phyloP scores from a whole-genome alignment of 352 stramenopile species.

The Pythium sukuiense region DNA sequence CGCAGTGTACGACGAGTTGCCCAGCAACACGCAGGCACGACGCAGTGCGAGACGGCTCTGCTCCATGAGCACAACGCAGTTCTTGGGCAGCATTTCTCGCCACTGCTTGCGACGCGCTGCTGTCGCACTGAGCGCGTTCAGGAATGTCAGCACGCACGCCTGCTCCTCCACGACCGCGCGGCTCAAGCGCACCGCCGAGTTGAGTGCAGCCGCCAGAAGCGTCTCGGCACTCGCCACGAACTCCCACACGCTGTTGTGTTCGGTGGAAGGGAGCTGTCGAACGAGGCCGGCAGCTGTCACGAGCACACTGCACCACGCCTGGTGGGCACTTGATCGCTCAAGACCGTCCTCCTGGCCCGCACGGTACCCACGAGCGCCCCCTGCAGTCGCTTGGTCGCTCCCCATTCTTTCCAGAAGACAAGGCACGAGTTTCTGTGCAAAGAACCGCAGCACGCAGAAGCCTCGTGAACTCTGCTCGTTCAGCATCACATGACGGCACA shows the following conservation, averaged over 20 bases:
- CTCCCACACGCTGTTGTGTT: slow-evolving; percentile 41
- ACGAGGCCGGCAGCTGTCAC: slow-evolving; percentile 26
- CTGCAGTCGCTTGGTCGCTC: slow-evolving; percentile 32
- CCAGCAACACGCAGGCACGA: slow-evolving; percentile 53
- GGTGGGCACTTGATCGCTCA: slow-evolving; percentile 45
- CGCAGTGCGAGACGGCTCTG: slow-evolving; percentile 55
- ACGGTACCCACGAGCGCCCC: slow-evolving; percentile 38
- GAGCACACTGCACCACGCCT: slow-evolving; percentile 63
- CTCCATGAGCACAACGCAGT: slow-evolving; percentile 60
- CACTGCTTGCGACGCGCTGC: slow-evolving; percentile 40
- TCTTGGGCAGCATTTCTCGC: slow-evolving; percentile 56
- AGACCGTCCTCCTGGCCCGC: slow-evolving; percentile 12
- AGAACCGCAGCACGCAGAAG: slow-evolving; percentile 40
- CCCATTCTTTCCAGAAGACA: slow-evolving; percentile 42
- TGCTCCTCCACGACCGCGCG: slow-evolving; percentile 53
- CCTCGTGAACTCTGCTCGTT: slow-evolving; percentile 1
- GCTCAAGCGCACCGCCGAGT: slow-evolving; percentile 37
- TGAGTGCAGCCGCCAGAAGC: slow-evolving; percentile 40
- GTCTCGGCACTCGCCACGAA: slow-evolving; percentile 55
- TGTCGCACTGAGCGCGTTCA: slow-evolving; percentile 45
- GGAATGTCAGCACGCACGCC: slow-evolving; percentile 39
- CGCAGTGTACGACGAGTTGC: slow-evolving; percentile 40
- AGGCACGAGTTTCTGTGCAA: slow-evolving; percentile 53
- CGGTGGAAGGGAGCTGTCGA: slow-evolving; percentile 6
- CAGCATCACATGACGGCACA: slow-evolving; percentile 55